phyloP scores from a whole-genome alignment of 2,329 filamentous ascomycete genomes.

The Aspergillus sp. region DNA sequence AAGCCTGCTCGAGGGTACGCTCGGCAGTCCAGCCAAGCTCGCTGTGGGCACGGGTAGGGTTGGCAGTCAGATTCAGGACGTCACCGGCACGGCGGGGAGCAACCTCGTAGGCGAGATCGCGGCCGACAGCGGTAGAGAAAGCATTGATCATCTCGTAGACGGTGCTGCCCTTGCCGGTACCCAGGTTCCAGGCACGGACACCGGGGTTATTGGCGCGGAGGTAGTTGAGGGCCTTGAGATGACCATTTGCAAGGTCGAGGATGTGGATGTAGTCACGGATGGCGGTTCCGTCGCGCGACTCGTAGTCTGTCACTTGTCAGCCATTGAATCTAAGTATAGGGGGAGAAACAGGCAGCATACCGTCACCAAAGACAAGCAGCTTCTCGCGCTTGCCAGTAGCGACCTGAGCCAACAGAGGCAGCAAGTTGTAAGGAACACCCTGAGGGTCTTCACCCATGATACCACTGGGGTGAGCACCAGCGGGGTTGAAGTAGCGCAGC shows the following conservation, averaged over 20 bases:
- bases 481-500: conserved; percentile 96
- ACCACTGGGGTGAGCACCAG: conserved; percentile 86
- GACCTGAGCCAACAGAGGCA: conserved; percentile 90
- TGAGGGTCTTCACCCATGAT: conserved; percentile 98
- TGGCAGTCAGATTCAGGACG: conserved; percentile 89
- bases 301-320: conserved; percentile 60
- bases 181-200: conserved; percentile 92
- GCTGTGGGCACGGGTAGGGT: conserved; percentile 75
- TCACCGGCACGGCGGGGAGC: conserved; percentile 77
- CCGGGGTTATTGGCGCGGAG: conserved; percentile 59
- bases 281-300: conserved; percentile 43
- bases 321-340: background rate
- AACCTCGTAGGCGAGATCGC: conserved; percentile 79
- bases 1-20: conserved; percentile 84
- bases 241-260: conserved; percentile 46
- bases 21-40: conserved; percentile 92
- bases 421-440: conserved; percentile 89
- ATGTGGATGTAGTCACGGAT: conserved; percentile 70
- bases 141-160: conserved; percentile 97
- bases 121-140: conserved; percentile 80
- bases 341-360: conserved; percentile 46
- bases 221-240: conserved; percentile 62
- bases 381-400: conserved; percentile 93
- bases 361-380: conserved; percentile 87
- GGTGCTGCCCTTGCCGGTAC: conserved; percentile 87